phyloP scores from a whole-genome alignment of 768 basidiomycete species.

The Termitomyces sp. region DNA sequence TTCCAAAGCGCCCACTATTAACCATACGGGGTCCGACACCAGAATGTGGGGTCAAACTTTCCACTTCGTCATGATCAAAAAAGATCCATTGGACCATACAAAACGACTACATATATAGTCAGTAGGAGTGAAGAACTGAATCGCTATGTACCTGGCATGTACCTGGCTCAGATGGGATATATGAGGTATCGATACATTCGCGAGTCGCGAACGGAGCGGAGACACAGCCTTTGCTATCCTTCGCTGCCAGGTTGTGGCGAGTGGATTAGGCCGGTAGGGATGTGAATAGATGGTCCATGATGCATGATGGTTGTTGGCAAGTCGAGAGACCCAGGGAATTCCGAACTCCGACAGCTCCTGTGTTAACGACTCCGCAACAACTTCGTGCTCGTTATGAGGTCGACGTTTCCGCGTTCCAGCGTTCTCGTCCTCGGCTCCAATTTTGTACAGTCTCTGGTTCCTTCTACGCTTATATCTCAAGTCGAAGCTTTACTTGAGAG shows the following conservation, averaged over 20 bases:
- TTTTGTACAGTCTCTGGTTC: constrained; percentile 63
- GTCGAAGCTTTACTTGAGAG: constrained; percentile 64
- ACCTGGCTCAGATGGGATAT: background rate
- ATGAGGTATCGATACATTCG: background rate
- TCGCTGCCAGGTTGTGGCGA: background rate
- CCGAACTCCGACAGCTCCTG: background rate
- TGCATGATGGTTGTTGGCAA: background rate
- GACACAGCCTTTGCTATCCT: no score
- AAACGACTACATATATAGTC: no score
- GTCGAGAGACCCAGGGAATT: background rate
- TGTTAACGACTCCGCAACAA: background rate
- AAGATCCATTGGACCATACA: background rate
- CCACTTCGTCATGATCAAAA: background rate
- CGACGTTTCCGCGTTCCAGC: constrained; percentile 62
- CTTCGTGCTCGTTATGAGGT: constrained; percentile 13
- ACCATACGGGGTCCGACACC: background rate
- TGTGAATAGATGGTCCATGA: background rate
- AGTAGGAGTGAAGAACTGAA: no score
- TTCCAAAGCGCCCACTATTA: background rate
- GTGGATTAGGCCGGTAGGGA: background rate
- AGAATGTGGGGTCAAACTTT: background rate
- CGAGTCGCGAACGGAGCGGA: background rate
- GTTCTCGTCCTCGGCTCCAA: constrained; percentile 61
- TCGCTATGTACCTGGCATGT: no score
- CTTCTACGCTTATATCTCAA: constrained; percentile 70